phyloP scores from a whole-genome alignment of 2,329 filamentous ascomycete species.

The Westerdykella aurantiaca region DNA sequence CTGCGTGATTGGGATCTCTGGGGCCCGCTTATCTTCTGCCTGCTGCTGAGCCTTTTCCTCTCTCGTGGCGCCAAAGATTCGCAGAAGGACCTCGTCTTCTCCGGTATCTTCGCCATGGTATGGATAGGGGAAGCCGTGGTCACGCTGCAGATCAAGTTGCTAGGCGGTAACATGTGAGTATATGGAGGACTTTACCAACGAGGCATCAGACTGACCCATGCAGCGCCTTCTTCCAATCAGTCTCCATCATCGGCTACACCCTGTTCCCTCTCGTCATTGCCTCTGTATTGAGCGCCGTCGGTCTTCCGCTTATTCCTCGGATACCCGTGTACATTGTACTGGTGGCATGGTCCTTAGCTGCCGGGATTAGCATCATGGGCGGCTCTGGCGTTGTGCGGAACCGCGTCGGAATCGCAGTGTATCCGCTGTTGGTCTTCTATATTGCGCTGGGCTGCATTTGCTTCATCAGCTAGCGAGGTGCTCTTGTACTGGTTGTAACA shows the following conservation, averaged over 20 bases:
- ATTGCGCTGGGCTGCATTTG: slow-evolving; percentile 87
- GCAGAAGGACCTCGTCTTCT: slow-evolving; percentile 87
- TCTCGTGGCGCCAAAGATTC: slow-evolving; percentile 72
- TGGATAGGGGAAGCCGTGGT: slow-evolving; percentile 97
- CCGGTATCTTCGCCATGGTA: slow-evolving; percentile 90
- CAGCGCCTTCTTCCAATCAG: slow-evolving; percentile 94
- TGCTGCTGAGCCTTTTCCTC: slow-evolving; percentile 79
- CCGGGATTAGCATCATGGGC: slow-evolving; percentile 90
- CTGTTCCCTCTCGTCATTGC: slow-evolving; percentile 95
- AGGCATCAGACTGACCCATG: slow-evolving; percentile 19
- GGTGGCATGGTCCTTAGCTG: slow-evolving; percentile 87
- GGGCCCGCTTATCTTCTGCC: slow-evolving; percentile 91
- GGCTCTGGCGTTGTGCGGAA: slow-evolving; percentile 95
- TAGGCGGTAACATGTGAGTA: slow-evolving; percentile 93
- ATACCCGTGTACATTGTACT: slow-evolving; percentile 88
- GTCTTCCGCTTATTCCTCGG: slow-evolving; percentile 70
- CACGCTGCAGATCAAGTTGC: slow-evolving; percentile 93
- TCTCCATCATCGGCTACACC: slow-evolving; percentile 98
- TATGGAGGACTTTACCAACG: background rate
- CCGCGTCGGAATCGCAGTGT: slow-evolving; percentile 86
- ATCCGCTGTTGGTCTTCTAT: slow-evolving; percentile 93
- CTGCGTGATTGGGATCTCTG: slow-evolving; percentile 96
- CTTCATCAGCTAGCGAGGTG: slow-evolving; percentile 72
- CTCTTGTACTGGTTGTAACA: background rate
- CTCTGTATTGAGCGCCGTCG: slow-evolving; percentile 76